Base-by-base conservation (phyloP, 441 rosid genomes). In the Pelargonium citronellum region DNA sequence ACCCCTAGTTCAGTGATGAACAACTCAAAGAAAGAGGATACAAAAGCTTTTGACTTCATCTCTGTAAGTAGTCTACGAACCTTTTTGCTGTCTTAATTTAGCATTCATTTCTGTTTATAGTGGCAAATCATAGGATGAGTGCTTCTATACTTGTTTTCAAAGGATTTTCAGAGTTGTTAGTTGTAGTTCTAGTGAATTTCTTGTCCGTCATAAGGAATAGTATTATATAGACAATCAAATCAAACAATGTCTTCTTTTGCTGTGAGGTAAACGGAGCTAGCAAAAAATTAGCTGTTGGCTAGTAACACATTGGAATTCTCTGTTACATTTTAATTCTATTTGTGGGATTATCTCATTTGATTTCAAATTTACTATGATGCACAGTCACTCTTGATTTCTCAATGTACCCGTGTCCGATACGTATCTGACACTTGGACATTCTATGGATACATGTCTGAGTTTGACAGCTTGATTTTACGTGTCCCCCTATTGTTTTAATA, bases 11-110 rank as follows among this genome's bases (percentile, higher is more conserved):
- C 92, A 67, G 69, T 78, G 24, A 80, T 84, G 87, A 89, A 82
- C 82, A 81, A 71, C 76, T 74, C 88, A 8, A 88, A 88, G 84
- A 95, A 89, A 74, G 96, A 91, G 85, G 99, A 91, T 3, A 88
- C 91, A 12, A 87, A 83, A 71, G 99, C 99, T 57, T 95, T 95
- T 62, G 99, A 95, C 78, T 95, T 95, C 81, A 92, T 95, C 78
- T 88, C 97, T 0, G 99, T 95, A 84, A 86, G 98, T 85, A 72
- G 39, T 66, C 47, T 75, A 68, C 67, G 68, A 51, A 62, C n/a
- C 55, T 11, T 65, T 66, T 74, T 46, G 67, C 75, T 53, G 27
- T 22, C 64, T 12, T 68, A 15, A 8, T 44, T 51, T 37, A 1
- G 13, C 13, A 5, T 34, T 34, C 6, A 68, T 69, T 71, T 41